Conservation (phyloP, 305 asterid species). For the Caryopteris hybrid region DNA sequence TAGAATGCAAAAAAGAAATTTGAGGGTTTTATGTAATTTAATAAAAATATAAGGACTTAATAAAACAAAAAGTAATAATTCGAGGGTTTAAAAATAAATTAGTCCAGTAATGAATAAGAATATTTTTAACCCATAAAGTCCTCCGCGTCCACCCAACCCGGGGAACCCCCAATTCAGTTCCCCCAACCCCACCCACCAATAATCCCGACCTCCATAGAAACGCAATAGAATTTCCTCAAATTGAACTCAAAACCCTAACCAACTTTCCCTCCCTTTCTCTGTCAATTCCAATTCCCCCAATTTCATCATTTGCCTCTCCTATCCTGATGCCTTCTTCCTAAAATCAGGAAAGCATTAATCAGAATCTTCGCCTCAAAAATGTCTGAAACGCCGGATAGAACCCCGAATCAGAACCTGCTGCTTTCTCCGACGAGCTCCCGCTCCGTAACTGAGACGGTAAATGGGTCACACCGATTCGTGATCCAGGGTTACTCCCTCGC, state of each 20-base stretch:
- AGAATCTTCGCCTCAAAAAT: slow-evolving; percentile 19
- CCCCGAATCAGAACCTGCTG: slow-evolving; percentile 28
- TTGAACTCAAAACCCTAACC: slow-evolving; percentile 27
- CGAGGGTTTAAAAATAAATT: no score
- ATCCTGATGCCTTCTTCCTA: background rate
- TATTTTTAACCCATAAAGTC: no score
- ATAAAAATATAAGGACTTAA: no score
- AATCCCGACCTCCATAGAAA: slow-evolving; percentile 7
- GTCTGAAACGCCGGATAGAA: slow-evolving; percentile 38
- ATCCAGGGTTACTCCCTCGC: slow-evolving; percentile 91
- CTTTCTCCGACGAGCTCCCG: slow-evolving; percentile 70
- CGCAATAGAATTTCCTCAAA: background rate
- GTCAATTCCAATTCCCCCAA: background rate
- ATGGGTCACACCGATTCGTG: slow-evolving; percentile 81
- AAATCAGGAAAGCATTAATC: background rate
- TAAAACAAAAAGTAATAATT: no score
- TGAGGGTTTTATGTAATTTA: no score
- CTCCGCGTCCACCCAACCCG: background rate
- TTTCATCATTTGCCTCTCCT: no score
- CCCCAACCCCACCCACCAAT: background rate
- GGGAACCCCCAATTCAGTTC: background rate
- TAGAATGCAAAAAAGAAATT: no score
- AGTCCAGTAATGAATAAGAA: no score
- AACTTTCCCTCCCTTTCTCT: slow-evolving; percentile 15
- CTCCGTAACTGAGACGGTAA: slow-evolving; percentile 77